These are phyloP conservation scores for Lachancea sp. DNA, from an alignment of 805 yeast species.

Conservation along the genomic window DNA sequence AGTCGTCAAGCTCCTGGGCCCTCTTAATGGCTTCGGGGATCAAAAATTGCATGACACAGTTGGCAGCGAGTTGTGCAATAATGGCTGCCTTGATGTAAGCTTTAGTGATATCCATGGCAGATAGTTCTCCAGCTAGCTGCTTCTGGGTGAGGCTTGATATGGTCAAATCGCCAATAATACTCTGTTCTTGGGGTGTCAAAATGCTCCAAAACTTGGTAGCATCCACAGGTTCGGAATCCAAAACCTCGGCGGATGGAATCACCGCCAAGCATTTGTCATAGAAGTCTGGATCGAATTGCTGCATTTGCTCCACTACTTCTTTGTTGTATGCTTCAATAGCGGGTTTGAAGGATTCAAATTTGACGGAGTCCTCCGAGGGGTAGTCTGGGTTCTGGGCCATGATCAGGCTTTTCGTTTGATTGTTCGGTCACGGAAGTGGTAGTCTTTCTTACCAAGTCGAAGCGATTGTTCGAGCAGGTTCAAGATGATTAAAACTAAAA, in stretches of 20 bases:
- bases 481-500: conserved; percentile 2
- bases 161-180: conserved; percentile 38
- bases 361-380: conserved; percentile 8
- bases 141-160: conserved; percentile 37
- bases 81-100: conserved; percentile 64
- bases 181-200: conserved; percentile 34
- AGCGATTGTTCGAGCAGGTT: neutral
- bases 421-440: neutral
- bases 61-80: conserved; percentile 56
- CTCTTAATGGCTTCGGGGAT: conserved; percentile 54
- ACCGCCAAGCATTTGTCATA: conserved; percentile 15
- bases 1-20: conserved; percentile 53
- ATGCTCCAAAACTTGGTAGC: conserved; percentile 15
- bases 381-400: conserved; percentile 2
- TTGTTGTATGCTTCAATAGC: conserved; percentile 20
- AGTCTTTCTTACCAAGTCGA: neutral
- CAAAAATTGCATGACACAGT: conserved; percentile 54
- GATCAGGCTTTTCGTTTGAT: neutral
- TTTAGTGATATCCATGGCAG: conserved; percentile 47
- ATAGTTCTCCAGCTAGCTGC: conserved; percentile 42
- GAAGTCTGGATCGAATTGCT: conserved; percentile 19
- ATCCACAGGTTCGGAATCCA: conserved; percentile 22
- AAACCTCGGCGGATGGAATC: conserved; percentile 17
- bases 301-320: conserved; percentile 19
- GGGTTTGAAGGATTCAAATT: conserved; percentile 15